Evolutionary conservation across 2,329 filamentous ascomycete species (phyloP).

Genomic region (Fusarium continuum): DNA sequence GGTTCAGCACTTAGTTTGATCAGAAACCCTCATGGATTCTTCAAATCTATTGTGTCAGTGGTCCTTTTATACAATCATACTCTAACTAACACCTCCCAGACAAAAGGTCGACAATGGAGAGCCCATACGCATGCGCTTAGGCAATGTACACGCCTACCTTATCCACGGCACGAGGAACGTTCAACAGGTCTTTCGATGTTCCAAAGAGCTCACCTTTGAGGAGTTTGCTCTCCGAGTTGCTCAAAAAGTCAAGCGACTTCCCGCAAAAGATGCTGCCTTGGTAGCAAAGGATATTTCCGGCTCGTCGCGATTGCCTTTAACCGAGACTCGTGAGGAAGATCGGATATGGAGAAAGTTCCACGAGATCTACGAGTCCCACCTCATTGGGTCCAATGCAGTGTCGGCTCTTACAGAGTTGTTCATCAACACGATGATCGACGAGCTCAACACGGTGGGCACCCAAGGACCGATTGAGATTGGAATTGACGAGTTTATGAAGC

Average conservation of each 20-base stretch:
- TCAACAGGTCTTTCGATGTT: constrained; percentile 35
- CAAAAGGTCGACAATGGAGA: constrained; percentile 25
- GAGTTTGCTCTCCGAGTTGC: constrained; percentile 37
- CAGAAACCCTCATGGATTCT: constrained; percentile 35
- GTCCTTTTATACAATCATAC: accelerated
- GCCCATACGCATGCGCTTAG: constrained; percentile 30
- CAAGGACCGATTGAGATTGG: constrained; percentile 19
- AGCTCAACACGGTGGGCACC: constrained; percentile 3
- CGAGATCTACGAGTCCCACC: constrained; percentile 33
- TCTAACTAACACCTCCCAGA: constrained; percentile 1
- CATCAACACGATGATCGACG: constrained; percentile 23
- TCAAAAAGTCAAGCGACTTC: constrained; percentile 38
- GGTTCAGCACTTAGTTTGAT: constrained; percentile 30
- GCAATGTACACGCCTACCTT: constrained; percentile 34
- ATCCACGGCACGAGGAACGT: constrained; percentile 34
- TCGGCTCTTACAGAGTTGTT: constrained; percentile 28
- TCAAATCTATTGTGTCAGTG: constrained; percentile 25
- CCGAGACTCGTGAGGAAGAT: constrained; percentile 26
- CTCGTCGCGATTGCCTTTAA: constrained; percentile 26
- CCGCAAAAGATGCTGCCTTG: constrained; percentile 18
- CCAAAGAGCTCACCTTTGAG: constrained; percentile 36
- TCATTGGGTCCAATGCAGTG: constrained; percentile 28
- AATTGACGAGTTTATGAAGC: constrained; percentile 34
- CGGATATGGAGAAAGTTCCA: constrained; percentile 39
- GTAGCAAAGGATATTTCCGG: constrained; percentile 34